Evolutionary conservation across 2,329 filamentous ascomycete genomes (phyloP), one percentile per base, ranked within the genome.

Genomic region (Diaporthe aspalathi): DNA sequence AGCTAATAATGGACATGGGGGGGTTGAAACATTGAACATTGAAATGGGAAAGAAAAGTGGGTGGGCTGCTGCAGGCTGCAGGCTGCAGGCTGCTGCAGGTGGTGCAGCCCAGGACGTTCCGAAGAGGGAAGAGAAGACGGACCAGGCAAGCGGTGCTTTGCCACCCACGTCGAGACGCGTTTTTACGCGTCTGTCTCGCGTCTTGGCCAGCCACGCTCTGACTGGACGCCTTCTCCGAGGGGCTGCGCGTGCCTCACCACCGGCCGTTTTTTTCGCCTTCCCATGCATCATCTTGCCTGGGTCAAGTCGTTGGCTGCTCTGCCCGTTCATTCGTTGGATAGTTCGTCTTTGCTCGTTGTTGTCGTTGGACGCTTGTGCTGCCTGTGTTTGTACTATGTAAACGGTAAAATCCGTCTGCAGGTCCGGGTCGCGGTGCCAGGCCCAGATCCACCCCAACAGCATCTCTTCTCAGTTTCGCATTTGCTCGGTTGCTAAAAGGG

Each of bases 381-480:
- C 27, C 32, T 32, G n/a, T 32, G 32, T 8, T 12, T 38, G 35
- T 38, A 38, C 35, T 9, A n/a, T n/a, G 6, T 38, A 38, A 65
- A 65, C 45, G 60, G 60, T 65, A 65, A 50, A 35, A 29, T 65
- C 43, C 60, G 45, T 50, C 57, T 63, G 57, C 43, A 63, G 57
- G 43, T 63, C 43, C 43, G 11, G 57, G 57, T 63, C 40, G 43
- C 17, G 43, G 57, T 32, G 14, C 57, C 24, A 29, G 43, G 32
- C 43, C 57, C 57, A 63, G 57, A 63, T 63, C 57, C 57, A 63
- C 43, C 29, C 57, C 57, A 63, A 63, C 57, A 68, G 65, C 65
- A n/a, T 68, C 65, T 68, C 60, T 68, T 68, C 66, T 68, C 60
- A 65, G 45, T 65, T 50, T 50, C 22, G 53, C 43, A 52, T 60